Percentiles rank a stretch among this genome's conserved stretches.
Conservation (phyloP, 2,329 filamentous ascomycete species). For the Colletotrichum sp. region DNA sequence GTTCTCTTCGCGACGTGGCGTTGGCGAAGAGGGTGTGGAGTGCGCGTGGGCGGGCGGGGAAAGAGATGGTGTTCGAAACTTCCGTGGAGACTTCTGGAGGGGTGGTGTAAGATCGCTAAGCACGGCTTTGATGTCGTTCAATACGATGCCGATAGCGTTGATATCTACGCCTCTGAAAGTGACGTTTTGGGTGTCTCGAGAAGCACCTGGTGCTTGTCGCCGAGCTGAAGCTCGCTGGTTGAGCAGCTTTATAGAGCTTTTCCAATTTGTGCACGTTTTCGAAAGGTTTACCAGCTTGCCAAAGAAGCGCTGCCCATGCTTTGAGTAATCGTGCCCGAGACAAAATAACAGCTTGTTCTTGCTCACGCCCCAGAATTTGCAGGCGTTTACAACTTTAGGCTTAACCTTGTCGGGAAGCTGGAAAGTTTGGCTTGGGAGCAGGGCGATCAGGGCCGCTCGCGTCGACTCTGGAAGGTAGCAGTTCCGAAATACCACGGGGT, state of each 20-base stretch:
- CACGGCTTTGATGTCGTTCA: not conserved
- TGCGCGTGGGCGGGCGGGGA: too few species aligned
- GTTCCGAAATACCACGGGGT: not conserved
- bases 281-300: not conserved
- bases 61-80: too few species aligned
- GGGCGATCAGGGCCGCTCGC: not conserved
- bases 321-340: not conserved
- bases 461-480: not conserved
- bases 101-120: not conserved
- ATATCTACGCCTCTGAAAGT: not conserved
- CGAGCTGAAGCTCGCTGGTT: not conserved
- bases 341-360: not conserved
- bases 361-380: not conserved
- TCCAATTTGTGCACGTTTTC: not conserved
- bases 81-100: not conserved
- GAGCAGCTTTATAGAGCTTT: not conserved
- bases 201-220: not conserved
- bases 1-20: too few species aligned
- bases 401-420: not conserved
- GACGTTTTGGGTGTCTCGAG: not conserved
- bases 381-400: not conserved
- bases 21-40: too few species aligned
- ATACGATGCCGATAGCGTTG: not conserved
- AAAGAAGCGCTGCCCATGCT: not conserved
- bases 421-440: not conserved